Evolutionary conservation across 2,329 filamentous ascomycete genomes (phyloP).

Genomic region (Claviceps citrina): DNA sequence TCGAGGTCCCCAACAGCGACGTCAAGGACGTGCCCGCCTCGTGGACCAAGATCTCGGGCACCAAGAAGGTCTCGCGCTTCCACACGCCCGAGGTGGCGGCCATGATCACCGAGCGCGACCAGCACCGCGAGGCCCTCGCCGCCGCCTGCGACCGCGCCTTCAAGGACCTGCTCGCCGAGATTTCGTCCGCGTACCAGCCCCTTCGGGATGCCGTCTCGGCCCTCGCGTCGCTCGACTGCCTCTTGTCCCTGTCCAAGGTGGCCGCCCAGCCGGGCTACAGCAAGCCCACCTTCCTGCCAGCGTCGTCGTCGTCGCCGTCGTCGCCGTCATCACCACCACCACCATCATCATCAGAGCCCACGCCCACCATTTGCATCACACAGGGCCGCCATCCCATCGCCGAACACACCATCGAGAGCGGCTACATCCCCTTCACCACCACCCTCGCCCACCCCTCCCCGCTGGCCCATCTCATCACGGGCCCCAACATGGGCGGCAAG

Average conservation of each 20-base stretch:
- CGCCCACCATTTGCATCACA: conserved; percentile 45
- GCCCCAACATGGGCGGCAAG: conserved; percentile 98
- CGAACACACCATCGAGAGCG: conserved; percentile 69
- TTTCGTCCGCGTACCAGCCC: conserved; percentile 73
- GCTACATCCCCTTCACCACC: conserved; percentile 85
- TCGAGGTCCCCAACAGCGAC: conserved; percentile 73
- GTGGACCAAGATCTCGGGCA: conserved; percentile 89
- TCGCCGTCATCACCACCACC: no score
- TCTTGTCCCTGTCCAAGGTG: conserved; percentile 72
- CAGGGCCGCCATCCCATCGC: conserved; percentile 87
- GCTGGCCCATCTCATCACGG: conserved; percentile 75
- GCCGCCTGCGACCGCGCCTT: conserved; percentile 85
- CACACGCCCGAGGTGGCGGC: conserved; percentile 83
- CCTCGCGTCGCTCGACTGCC: conserved; percentile 75
- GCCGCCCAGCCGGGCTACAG: conserved; percentile 77
- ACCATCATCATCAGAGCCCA: conserved; percentile 8
- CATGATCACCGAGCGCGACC: conserved; percentile 74
- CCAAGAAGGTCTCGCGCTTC: conserved; percentile 82
- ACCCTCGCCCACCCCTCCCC: conserved; percentile 49
- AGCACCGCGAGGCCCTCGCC: conserved; percentile 84
- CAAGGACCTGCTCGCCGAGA: conserved; percentile 50
- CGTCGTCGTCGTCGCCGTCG: conserved; percentile 36
- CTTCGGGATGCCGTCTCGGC: conserved; percentile 79
- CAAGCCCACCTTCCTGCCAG: conserved; percentile 52
- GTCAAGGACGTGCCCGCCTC: conserved; percentile 82